Evolutionary conservation across 2,329 filamentous ascomycete genomes (phyloP).

Genomic region (Fusarium algeriense): DNA sequence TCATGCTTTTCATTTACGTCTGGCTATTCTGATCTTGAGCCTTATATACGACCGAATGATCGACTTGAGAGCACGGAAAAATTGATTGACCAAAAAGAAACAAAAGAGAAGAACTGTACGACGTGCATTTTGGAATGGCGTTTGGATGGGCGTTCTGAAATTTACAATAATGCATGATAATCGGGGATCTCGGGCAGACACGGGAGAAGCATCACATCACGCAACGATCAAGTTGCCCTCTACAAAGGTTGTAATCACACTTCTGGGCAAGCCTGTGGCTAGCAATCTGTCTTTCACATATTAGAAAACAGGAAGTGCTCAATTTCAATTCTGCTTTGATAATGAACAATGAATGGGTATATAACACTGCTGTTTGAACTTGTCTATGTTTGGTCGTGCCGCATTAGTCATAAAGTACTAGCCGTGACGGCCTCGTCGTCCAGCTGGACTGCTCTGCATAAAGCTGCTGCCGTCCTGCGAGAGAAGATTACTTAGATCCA

Average conservation of each 20-base stretch:
- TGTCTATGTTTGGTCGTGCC: constrained; percentile 28
- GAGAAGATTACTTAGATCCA: constrained; percentile 69
- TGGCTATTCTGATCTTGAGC: constrained; percentile 78
- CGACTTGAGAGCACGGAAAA: background rate
- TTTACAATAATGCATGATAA: constrained; percentile 33
- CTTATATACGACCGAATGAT: background rate
- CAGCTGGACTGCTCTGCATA: constrained; percentile 66
- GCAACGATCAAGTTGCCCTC: constrained; percentile 32
- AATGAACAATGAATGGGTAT: constrained; percentile 42
- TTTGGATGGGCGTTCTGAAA: constrained; percentile 38
- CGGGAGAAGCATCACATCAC: constrained; percentile 26
- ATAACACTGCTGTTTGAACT: constrained; percentile 35
- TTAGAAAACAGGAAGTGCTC: constrained; percentile 20
- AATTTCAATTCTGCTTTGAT: constrained; percentile 33
- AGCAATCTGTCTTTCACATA: constrained; percentile 11
- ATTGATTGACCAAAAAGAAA: constrained; percentile 1
- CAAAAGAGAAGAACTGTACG: constrained; percentile 20
- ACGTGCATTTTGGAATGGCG: constrained; percentile 43
- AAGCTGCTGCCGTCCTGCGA: constrained; percentile 70
- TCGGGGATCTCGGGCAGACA: constrained; percentile 19
- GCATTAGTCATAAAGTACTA: constrained; percentile 30
- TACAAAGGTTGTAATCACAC: constrained; percentile 38
- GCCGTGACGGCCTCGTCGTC: constrained; percentile 53
- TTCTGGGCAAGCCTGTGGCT: constrained; percentile 32
- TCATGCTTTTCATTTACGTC: constrained; percentile 88